Evolutionary conservation across 192 early-diverging fungal genomes (phyloP).

Genomic region (Coemansia furcata): DNA sequence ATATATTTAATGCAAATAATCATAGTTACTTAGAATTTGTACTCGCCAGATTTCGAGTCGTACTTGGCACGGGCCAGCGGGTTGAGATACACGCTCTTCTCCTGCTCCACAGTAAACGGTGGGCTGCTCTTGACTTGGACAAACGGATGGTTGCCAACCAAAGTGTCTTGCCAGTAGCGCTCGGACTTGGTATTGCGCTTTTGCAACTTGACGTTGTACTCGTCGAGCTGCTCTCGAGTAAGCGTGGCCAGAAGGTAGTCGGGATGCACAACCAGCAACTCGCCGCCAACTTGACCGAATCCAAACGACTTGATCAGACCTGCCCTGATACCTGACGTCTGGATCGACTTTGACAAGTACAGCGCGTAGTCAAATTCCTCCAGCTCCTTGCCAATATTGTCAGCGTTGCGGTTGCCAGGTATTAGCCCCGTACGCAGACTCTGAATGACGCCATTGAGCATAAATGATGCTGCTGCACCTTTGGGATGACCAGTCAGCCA

Average conservation of each 20-base stretch:
- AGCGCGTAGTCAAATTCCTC: slow-evolving; percentile 75
- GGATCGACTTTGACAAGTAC: slow-evolving; percentile 63
- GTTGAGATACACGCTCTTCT: slow-evolving; percentile 19
- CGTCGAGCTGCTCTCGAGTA: slow-evolving; percentile 63
- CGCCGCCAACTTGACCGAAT: slow-evolving; percentile 91
- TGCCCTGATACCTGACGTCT: slow-evolving; percentile 88
- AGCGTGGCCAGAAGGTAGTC: slow-evolving; percentile 82
- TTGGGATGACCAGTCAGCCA: slow-evolving; percentile 90
- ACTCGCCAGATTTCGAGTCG: slow-evolving; percentile 43
- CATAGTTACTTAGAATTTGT: slow-evolving; percentile 2
- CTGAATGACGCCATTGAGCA: slow-evolving; percentile 90
- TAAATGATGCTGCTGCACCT: slow-evolving; percentile 90
- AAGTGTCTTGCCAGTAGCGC: slow-evolving; percentile 28
- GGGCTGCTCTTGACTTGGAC: slow-evolving; percentile 20
- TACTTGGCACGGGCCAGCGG: slow-evolving; percentile 15
- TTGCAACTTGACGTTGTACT: slow-evolving; percentile 35
- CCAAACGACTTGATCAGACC: slow-evolving; percentile 87
- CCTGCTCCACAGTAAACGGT: slow-evolving; percentile 21
- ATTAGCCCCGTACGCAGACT: slow-evolving; percentile 78
- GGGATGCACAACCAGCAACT: slow-evolving; percentile 80
- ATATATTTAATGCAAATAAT: background rate
- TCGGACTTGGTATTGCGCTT: background rate
- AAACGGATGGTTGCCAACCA: slow-evolving; percentile 30
- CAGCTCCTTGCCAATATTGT: slow-evolving; percentile 57
- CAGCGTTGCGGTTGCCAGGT: slow-evolving; percentile 86